Evolutionary conservation across 306 rosid genomes (phyloP).

Genomic region (Hippophae gyantsensis): DNA sequence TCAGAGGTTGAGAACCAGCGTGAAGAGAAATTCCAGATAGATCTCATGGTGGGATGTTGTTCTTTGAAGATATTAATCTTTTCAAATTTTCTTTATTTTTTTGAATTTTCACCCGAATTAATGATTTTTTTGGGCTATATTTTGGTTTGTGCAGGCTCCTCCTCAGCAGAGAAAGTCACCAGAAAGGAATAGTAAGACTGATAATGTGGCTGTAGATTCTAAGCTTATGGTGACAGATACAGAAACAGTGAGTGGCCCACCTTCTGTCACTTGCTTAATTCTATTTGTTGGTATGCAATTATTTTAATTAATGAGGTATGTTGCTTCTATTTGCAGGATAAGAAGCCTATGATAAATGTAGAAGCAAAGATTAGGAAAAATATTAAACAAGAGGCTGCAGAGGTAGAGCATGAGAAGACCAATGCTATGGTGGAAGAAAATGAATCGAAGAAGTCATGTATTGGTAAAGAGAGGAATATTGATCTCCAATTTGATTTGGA

Average conservation of each 20-base stretch:
- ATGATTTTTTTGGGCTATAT: not conserved
- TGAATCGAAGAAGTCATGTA: slow-evolving; percentile 35
- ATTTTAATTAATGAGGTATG: not conserved
- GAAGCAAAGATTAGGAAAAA: slow-evolving; percentile 42
- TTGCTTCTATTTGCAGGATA: slow-evolving; percentile 35
- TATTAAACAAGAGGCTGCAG: slow-evolving; percentile 42
- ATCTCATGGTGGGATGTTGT: slow-evolving; percentile 68
- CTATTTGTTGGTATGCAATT: not conserved
- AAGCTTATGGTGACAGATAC: slow-evolving; percentile 38
- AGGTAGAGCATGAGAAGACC: slow-evolving; percentile 36
- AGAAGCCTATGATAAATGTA: slow-evolving; percentile 44
- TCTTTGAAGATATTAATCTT: not conserved
- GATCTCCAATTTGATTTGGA: slow-evolving; percentile 72
- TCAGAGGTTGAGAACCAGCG: slow-evolving; percentile 42
- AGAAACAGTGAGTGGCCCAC: slow-evolving; percentile 64
- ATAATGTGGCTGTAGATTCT: slow-evolving; percentile 46
- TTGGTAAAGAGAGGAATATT: slow-evolving; percentile 43
- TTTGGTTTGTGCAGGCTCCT: slow-evolving; percentile 51
- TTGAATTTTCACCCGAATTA: not conserved
- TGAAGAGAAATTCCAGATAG: slow-evolving; percentile 80
- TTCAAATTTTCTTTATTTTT: not conserved
- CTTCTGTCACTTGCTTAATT: not conserved
- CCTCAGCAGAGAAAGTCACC: slow-evolving; percentile 60
- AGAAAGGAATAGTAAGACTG: slow-evolving; percentile 53
- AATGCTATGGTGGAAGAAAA: slow-evolving; percentile 40